Base-by-base conservation (phyloP, 2,329 filamentous ascomycete species). In the Aspergillus ibericus region DNA sequence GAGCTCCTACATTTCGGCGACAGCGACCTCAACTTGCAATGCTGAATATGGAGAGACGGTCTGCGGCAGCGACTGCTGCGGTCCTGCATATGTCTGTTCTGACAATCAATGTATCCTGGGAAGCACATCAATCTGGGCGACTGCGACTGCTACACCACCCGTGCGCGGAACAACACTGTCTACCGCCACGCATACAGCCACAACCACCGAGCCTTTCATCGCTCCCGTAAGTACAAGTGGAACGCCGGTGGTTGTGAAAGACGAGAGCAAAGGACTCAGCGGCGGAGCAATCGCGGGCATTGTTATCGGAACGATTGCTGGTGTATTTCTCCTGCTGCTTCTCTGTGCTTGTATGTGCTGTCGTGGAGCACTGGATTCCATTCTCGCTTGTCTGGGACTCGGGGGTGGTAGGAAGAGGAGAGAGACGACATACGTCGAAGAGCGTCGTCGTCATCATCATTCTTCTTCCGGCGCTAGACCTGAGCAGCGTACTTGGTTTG, bases 201-300 rank as follows among this genome's bases (percentile, higher is more conserved):
- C 78, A 12, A 77, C 75, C 9, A 81, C 80, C 0, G 71, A 77
- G 40, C 73, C 69, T 8, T 82, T 80, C 63, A 73, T 75, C n/a
- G 75, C 78, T 6, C 78, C 80, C 0, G 74, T 80, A 1, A 72
- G 72, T 35, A 79, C 79, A 5, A 72, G 76, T 48, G 78, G 78
- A 2, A 72, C 71, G 20, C 67, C 72, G 3, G 59, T 78, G 47
- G 68, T 75, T 18, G 74, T 70, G 6, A 64, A 73, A 29, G 70
- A 71, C 5, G 52, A 66, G 13, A 59, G 68, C 52, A 68, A 73
- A 36, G 77, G 78, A 20, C 69, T 82, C 20, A 81, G 78, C 58
- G 79, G 78, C 16, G 80, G 80, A 20, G 80, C 80, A 1, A 82
- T 82, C 58, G 80, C 80, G 18, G 80, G 80, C 38, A 82, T 82